These are phyloP conservation scores for Pichia inconspicua DNA, from an alignment of 1,139 yeast species.

Conservation along the genomic window DNA sequence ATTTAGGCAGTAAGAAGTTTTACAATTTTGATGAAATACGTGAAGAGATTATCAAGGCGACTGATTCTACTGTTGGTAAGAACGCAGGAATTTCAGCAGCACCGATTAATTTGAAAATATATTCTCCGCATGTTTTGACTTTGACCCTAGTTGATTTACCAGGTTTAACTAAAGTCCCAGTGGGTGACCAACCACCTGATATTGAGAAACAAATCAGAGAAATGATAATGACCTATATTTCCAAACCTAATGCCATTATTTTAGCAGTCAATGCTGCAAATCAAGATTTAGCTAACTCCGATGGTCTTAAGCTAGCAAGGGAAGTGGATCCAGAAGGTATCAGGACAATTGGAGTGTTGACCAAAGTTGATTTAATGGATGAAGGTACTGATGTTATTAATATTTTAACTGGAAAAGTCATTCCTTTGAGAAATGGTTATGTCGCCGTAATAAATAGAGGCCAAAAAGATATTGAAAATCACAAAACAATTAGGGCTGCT, in stretches of 20 bases:
- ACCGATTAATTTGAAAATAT: constrained; percentile 89
- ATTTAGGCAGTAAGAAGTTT: constrained; percentile 82
- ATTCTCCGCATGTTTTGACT: constrained; percentile 92
- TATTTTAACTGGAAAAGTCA: constrained; percentile 90
- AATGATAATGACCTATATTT: constrained; percentile 87
- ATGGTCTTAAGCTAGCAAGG: constrained; percentile 91
- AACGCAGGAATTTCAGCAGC: constrained; percentile 87
- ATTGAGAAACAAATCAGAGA: constrained; percentile 91
- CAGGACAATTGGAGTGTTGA: constrained; percentile 93
- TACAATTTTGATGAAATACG: constrained; percentile 88
- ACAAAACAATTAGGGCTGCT: constrained; percentile 85
- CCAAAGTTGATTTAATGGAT: constrained; percentile 96
- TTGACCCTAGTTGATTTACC: constrained; percentile 95
- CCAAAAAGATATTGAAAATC: constrained; percentile 85
- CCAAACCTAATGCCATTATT: constrained; percentile 93
- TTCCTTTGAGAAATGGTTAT: constrained; percentile 91
- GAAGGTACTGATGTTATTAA: constrained; percentile 98
- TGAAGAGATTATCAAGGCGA: constrained; percentile 83
- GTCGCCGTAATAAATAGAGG: constrained; percentile 98
- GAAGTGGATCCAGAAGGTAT: constrained; percentile 98
- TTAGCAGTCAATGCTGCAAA: constrained; percentile 95
- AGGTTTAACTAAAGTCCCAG: constrained; percentile 98
- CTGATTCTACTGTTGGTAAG: constrained; percentile 89
- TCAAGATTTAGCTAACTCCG: constrained; percentile 95
- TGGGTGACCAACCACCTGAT: constrained; percentile 98